Conservation (phyloP, 345 rosid genomes). For the Anacardium occidentale region DNA sequence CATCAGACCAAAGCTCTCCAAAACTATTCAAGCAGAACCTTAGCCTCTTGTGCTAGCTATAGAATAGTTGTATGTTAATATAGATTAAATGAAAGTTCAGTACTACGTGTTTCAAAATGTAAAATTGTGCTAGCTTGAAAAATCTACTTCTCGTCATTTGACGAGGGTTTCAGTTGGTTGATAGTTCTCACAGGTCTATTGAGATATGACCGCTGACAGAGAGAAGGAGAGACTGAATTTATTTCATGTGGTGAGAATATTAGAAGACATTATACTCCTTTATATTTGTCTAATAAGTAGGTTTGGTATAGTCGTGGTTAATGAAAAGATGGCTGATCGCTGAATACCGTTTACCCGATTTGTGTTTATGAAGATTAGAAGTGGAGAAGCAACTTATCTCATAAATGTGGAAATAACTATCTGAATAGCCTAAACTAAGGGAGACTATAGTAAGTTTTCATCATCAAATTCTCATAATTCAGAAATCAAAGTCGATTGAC, state of each 20-base stretch:
- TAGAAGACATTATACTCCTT: neutral
- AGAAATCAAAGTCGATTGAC: no score
- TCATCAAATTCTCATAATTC: neutral
- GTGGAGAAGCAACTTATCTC: neutral
- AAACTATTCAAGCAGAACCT: conserved; percentile 50
- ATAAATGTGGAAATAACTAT: neutral
- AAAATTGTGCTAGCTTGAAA: neutral
- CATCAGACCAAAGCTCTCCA: conserved; percentile 48
- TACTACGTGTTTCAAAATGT: neutral
- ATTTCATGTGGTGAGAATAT: neutral
- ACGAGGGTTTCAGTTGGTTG: conserved; percentile 8
- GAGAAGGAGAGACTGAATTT: conserved; percentile 6
- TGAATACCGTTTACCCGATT: neutral
- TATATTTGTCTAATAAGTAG: no score
- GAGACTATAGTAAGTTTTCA: neutral
- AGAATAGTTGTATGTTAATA: no score
- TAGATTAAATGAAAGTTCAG: neutral
- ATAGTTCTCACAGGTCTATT: conserved; percentile 10
- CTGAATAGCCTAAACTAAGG: neutral
- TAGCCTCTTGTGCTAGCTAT: conserved; percentile 43
- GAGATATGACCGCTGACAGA: conserved; percentile 12
- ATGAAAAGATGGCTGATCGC: neutral
- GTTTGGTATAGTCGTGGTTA: neutral
- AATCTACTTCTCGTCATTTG: conserved; percentile 5
- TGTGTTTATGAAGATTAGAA: neutral